Conservation (phyloP, 2,329 filamentous ascomycete genomes). For the Thermoascus crustaceus region DNA sequence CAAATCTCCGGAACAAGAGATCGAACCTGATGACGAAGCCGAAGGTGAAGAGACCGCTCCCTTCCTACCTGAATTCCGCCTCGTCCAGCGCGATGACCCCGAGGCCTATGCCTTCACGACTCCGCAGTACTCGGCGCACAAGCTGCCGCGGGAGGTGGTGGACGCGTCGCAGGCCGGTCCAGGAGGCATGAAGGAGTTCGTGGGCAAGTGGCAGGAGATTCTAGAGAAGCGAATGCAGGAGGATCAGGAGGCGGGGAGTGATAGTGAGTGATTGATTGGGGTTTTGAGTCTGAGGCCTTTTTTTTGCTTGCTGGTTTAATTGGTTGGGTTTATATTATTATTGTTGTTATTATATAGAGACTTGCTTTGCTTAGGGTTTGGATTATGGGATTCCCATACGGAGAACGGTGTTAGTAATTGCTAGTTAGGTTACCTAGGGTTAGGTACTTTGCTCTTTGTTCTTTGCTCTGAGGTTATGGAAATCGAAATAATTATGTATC, state of each 20-base stretch:
- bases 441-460: too few relatives aligned
- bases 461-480: too few relatives aligned
- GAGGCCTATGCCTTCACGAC: slow-evolving; percentile 80
- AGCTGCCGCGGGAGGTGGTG: slow-evolving; percentile 88
- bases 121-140: slow-evolving; percentile 88
- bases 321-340: too few relatives aligned
- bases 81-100: slow-evolving; percentile 77
- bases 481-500: too few relatives aligned
- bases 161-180: slow-evolving; percentile 58
- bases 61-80: slow-evolving; percentile 66
- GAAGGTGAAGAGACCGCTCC: slow-evolving; percentile 34
- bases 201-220: slow-evolving; percentile 62
- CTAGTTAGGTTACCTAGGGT: too few relatives aligned
- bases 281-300: too few relatives aligned
- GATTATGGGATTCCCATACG: too few relatives aligned
- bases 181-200: slow-evolving; percentile 73
- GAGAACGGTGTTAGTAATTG: too few relatives aligned
- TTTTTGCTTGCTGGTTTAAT: too few relatives aligned
- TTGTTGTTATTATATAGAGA: too few relatives aligned
- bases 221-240: slow-evolving; percentile 35
- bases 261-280: slow-evolving; percentile 19
- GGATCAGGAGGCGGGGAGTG: slow-evolving; percentile 28
- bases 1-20: slow-evolving; percentile 29
- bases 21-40: slow-evolving; percentile 45
- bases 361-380: too few relatives aligned